Percentiles rank a stretch among this genome's conserved stretches.
These are phyloP conservation scores for Hymenoscyphus repandus DNA, from an alignment of 2,329 filamentous ascomycete species.

Conservation along the genomic window DNA sequence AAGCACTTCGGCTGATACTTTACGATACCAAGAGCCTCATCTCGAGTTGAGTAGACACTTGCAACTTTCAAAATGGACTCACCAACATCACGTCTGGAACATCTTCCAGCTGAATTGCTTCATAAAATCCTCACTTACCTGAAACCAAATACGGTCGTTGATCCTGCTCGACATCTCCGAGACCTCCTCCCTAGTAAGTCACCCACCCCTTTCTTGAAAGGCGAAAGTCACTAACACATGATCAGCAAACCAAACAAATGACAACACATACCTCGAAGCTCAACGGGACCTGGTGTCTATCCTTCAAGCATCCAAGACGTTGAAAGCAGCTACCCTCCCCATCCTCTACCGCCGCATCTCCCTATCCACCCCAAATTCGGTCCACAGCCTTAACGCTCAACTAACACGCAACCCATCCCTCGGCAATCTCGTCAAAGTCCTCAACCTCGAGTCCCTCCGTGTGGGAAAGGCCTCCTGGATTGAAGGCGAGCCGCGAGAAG, in stretches of 20 bases:
- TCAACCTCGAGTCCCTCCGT: not conserved
- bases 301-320: not conserved
- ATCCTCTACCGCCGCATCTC: not conserved
- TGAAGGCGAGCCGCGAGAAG: not conserved
- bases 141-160: not conserved
- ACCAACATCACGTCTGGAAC: not conserved
- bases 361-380: not conserved
- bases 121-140: constrained; percentile 3
- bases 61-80: not conserved
- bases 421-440: not conserved
- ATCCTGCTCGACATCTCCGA: not conserved
- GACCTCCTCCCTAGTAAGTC: not conserved
- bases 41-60: too few species aligned
- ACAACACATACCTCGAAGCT: not conserved
- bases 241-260: not conserved
- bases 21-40: too few species aligned
- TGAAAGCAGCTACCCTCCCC: not conserved
- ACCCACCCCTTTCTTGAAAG: not conserved
- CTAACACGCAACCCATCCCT: not conserved
- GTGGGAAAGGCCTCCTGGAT: not conserved
- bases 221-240: not conserved
- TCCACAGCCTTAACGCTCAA: not conserved
- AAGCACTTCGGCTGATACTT: too few species aligned
- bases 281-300: not conserved
- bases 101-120: not conserved